Base-by-base conservation (phyloP, 73 alveolate genomes). In the Paramecium bursaria region DNA sequence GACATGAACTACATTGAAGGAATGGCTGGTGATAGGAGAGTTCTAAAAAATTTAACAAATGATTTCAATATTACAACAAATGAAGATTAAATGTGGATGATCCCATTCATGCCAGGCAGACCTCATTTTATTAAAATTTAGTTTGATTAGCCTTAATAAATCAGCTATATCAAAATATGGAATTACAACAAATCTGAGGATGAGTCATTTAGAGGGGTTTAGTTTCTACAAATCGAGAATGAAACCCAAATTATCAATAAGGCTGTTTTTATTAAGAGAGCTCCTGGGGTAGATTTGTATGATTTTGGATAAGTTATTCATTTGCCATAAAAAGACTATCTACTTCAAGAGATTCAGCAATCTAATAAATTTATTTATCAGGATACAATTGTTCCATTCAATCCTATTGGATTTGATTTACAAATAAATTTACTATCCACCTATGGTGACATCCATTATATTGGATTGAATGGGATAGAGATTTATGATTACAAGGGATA, bases 391-490 rank as follows among this genome's bases (percentile, higher is more conserved):
- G n/a, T n/a, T n/a, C n/a, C n/a, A n/a, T n/a, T n/a, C n/a, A n/a
- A n/a, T n/a, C n/a, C 95, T 2, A 80, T 87, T 33, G 98, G 98
- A 10, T 93, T 87, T 61, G 54, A 50, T 23, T 50, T 91, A 13
- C 86, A 86, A 49, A 73, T 94, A 6, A 90, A 87, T 22, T 35
- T 94, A 22, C 79, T 75, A 31, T 73, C 94, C 14, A 94, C 98
- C 17, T 92, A 75, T 61, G 98, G 98, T 15, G 98, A 94, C 67
- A 75, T 76, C 73, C 94, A 92, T 53, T 94, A 94, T 75, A 77
- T 92, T 19, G 98, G 98, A 10, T 48, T 94, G 42, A 94, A 92
- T 80, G 96, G 96, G 1, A 85, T 93, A 46, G 94, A 93, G 49
- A 27, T 93, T 27, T 87, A 35, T 54, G 98, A 93, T 53, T 74